phyloP scores from a whole-genome alignment of 2,329 filamentous ascomycete species.

The Trichoderma asperellum region DNA sequence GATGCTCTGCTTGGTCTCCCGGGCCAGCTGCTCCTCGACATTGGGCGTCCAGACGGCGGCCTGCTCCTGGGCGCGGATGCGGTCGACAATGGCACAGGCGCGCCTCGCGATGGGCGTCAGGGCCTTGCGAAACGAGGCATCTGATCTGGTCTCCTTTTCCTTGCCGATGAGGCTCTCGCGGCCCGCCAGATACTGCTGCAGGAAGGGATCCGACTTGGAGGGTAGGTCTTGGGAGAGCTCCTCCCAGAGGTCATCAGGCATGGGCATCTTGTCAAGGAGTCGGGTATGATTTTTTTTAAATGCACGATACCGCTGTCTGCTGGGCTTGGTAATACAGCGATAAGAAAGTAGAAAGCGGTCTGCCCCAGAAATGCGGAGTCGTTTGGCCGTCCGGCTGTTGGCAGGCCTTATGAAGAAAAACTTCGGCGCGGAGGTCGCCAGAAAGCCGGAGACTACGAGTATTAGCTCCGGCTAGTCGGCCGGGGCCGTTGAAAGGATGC shows the following conservation, averaged over 20 bases:
- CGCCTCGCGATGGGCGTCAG: conserved; percentile 78
- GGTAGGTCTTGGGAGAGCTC: conserved; percentile 62
- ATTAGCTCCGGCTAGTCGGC: conserved; percentile 13
- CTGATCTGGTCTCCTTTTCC: conserved; percentile 81
- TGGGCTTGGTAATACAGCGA: background rate
- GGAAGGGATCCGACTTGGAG: conserved; percentile 68
- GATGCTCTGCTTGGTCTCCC: conserved; percentile 63
- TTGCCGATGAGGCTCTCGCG: conserved; percentile 75
- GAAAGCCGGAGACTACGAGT: background rate
- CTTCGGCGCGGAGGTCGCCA: conserved; percentile 7
- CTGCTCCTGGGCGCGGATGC: conserved; percentile 78
- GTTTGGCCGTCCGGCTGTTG: background rate
- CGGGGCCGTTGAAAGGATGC: conserved; percentile 22
- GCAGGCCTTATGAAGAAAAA: conserved; percentile 22
- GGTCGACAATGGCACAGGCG: conserved; percentile 78
- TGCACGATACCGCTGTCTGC: background rate
- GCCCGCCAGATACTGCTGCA: conserved; percentile 79
- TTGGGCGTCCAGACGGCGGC: conserved; percentile 74
- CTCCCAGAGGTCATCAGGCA: conserved; percentile 62
- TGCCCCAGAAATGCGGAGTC: conserved; percentile 18
- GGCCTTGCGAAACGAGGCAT: conserved; percentile 68
- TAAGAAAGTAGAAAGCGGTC: conserved; percentile 3
- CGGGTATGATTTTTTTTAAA: background rate
- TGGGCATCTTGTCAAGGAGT: conserved; percentile 37
- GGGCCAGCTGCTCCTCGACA: conserved; percentile 70